A percentile compares a stretch with the other conserved stretches of the same genome.
Conservation (phyloP, 1,284 basidiomycete species). For the Agroathelia rolfsii region DNA sequence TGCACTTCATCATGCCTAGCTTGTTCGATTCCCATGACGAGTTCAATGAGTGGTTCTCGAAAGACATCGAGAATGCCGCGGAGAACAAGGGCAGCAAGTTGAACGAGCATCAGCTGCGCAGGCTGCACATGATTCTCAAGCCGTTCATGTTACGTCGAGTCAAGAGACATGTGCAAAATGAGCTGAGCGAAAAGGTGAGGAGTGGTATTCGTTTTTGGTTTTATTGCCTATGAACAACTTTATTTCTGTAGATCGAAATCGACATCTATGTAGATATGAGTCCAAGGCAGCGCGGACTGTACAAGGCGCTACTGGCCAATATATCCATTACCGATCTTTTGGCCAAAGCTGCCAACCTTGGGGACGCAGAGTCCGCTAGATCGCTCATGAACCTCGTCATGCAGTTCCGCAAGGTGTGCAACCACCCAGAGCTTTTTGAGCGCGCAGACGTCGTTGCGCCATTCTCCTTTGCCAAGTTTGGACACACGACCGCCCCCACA, state of each 20-base stretch:
- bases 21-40: constrained; percentile 99
- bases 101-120: constrained; percentile 92
- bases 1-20: constrained; percentile 99
- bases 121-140: constrained; percentile 98
- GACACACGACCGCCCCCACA: constrained; percentile 70
- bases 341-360: constrained; percentile 83
- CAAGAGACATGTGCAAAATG: constrained; percentile 98
- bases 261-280: constrained; percentile 94
- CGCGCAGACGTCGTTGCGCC: constrained; percentile 93
- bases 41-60: constrained; percentile 99
- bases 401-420: constrained; percentile 99
- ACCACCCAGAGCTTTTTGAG: constrained; percentile 97
- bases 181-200: constrained; percentile 93
- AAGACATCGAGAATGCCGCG: constrained; percentile 94
- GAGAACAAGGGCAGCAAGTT: constrained; percentile 87
- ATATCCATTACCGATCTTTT: constrained; percentile 94
- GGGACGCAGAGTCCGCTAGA: constrained; percentile 84
- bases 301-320: constrained; percentile 84
- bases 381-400: constrained; percentile 99
- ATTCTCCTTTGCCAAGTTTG: constrained; percentile 81
- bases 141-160: constrained; percentile 98
- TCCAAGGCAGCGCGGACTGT: constrained; percentile 88
- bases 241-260: constrained; percentile 75
- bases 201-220: constrained; percentile 2
- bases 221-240: constrained; percentile 7